Percentiles rank a stretch among this genome's conserved stretches.
These are phyloP conservation scores for Heterobasidion irregulare DNA, from an alignment of 1,284 basidiomycete species.

Conservation along the genomic window DNA sequence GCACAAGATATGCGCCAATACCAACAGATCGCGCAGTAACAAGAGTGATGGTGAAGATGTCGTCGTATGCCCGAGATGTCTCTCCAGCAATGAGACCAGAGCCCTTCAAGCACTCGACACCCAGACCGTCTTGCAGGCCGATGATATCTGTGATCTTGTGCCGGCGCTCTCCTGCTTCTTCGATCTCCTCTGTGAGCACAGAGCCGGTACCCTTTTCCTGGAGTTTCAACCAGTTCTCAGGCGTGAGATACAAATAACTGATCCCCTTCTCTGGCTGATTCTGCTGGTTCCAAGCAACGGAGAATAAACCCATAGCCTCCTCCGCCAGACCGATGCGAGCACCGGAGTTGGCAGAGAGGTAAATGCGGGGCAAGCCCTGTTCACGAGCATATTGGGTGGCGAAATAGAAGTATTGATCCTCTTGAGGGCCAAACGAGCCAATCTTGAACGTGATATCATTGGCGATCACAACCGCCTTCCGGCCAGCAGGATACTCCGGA, in stretches of 20 bases:
- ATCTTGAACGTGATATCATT: conserved; percentile 99
- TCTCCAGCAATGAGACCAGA: conserved; percentile 99
- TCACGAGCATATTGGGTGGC: conserved; percentile 91
- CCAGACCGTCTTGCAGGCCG: conserved; percentile 94
- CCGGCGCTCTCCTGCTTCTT: conserved; percentile 80
- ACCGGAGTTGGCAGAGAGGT: conserved; percentile 97
- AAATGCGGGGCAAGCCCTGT: conserved; percentile 87
- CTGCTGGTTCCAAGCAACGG: conserved; percentile 84
- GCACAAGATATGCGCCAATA: conserved; percentile 98
- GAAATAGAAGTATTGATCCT: conserved; percentile 96
- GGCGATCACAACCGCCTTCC: conserved; percentile 84
- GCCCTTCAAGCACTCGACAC: conserved; percentile 93
- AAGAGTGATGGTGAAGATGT: conserved; percentile 99
- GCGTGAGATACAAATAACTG: conserved; percentile 93
- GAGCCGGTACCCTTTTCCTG: conserved; percentile 74
- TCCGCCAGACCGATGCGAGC: conserved; percentile 96
- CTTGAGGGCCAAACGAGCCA: conserved; percentile 93
- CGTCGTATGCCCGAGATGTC: conserved; percentile 96
- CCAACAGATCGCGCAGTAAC: conserved; percentile 98
- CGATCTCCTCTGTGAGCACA: conserved; percentile 79
- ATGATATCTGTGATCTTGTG: conserved; percentile 97
- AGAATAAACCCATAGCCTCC: conserved; percentile 86
- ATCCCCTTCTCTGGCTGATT: conserved; percentile 89
- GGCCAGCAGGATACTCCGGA: conserved; percentile 89
- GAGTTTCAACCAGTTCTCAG: conserved; percentile 77